Percentiles rank a stretch among this genome's conserved stretches.
Conservation (phyloP, 257 asterid species). For the Fraxinus excelsior region DNA sequence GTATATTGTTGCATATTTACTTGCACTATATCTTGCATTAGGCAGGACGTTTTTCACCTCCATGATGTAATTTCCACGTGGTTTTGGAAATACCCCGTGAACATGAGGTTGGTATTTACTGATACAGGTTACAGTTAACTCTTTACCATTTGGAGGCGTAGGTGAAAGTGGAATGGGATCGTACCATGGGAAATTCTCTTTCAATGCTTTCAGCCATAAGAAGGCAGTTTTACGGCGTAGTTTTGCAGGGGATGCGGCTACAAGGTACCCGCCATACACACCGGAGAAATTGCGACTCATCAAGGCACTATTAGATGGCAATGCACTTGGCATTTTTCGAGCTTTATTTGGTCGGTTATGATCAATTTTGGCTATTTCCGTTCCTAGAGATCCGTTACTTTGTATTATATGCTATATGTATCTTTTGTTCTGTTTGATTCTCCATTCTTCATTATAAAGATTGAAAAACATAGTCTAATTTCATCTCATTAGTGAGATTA, state of each 20-base stretch:
- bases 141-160: constrained; percentile 90
- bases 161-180: constrained; percentile 98
- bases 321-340: constrained; percentile 50
- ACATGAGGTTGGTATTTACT: constrained; percentile 7
- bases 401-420: background rate
- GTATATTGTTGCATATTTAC: background rate
- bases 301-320: constrained; percentile 63
- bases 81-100: background rate
- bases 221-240: constrained; percentile 73
- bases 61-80: background rate
- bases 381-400: background rate
- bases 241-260: constrained; percentile 62
- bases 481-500: too few relatives aligned
- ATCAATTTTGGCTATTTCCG: constrained; percentile 1
- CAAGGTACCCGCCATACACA: constrained; percentile 89
- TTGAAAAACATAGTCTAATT: too few relatives aligned
- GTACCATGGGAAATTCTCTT: constrained; percentile 85
- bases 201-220: constrained; percentile 89
- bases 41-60: background rate
- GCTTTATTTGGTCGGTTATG: constrained; percentile 66
- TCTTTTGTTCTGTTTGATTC: too few relatives aligned
- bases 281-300: constrained; percentile 52
- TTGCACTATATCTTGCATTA: background rate
- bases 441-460: too few relatives aligned
- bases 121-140: constrained; percentile 54